Evolutionary conservation across 2,329 filamentous ascomycete genomes (phyloP).

Genomic region (Colletotrichum cordylinicola): DNA sequence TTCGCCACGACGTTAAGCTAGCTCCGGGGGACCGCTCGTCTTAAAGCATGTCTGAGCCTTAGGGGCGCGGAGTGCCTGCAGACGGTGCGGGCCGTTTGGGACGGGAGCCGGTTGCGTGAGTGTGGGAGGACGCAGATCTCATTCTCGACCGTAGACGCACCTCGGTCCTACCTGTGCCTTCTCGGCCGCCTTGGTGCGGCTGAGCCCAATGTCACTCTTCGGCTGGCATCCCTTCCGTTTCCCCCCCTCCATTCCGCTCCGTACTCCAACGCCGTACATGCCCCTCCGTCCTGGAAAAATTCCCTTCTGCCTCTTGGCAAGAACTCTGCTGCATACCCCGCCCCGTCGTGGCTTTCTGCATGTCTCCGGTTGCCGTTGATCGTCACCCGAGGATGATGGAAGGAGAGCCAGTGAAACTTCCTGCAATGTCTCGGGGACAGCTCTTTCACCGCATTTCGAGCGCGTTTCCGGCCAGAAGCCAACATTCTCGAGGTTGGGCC

Average conservation of each 20-base stretch:
- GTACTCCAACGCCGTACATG: background rate
- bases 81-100: conserved; percentile 5
- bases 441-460: background rate
- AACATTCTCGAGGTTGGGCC: background rate
- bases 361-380: background rate
- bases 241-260: background rate
- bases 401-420: background rate
- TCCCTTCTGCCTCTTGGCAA: background rate
- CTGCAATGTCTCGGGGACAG: background rate
- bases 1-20: background rate
- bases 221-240: background rate
- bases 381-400: background rate
- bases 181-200: background rate
- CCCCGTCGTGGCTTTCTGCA: background rate
- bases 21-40: background rate
- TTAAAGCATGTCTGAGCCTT: background rate
- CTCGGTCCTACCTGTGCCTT: background rate
- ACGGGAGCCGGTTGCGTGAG: background rate
- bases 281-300: background rate
- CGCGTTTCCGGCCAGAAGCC: background rate
- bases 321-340: background rate
- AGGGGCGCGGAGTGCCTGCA: background rate
- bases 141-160: background rate
- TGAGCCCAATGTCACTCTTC: background rate
- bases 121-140: background rate